phyloP scores from a whole-genome alignment of 2,329 filamentous ascomycete species.

The Cryphonectria radicalis region DNA sequence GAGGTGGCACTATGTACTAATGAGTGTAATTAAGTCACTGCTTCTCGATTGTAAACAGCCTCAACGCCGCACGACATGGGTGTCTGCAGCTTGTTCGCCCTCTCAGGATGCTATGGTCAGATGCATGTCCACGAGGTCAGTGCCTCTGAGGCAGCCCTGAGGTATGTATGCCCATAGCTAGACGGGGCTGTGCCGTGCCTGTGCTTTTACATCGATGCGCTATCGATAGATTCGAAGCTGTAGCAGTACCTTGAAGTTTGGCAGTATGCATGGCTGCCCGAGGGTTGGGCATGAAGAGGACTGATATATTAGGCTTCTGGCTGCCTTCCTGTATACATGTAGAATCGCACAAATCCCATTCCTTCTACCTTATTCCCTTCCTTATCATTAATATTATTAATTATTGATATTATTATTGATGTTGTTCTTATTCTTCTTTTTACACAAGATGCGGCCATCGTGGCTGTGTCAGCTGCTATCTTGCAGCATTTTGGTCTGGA shows the following conservation, averaged over 20 bases:
- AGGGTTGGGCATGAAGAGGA: constrained; percentile 8
- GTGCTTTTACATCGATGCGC: not conserved
- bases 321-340: constrained; percentile 10
- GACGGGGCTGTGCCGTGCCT: not conserved
- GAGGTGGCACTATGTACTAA: not conserved
- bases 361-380: not conserved
- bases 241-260: not conserved
- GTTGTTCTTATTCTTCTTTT: not conserved
- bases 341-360: not conserved
- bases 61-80: not conserved
- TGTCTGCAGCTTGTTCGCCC: not conserved
- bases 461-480: constrained; percentile 3
- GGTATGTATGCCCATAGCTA: not conserved
- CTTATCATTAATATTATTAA: too few relatives aligned
- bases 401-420: not conserved
- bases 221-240: not conserved
- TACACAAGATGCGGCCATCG: not conserved
- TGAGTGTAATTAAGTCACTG: not conserved
- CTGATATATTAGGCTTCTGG: constrained; percentile 8
- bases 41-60: not conserved
- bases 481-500: not conserved
- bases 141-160: not conserved
- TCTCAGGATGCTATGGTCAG: not conserved
- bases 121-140: not conserved
- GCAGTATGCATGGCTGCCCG: constrained; percentile 23